These are phyloP conservation scores for Gossypium longicalyx DNA, from an alignment of 345 rosid species.

Conservation along the genomic window DNA sequence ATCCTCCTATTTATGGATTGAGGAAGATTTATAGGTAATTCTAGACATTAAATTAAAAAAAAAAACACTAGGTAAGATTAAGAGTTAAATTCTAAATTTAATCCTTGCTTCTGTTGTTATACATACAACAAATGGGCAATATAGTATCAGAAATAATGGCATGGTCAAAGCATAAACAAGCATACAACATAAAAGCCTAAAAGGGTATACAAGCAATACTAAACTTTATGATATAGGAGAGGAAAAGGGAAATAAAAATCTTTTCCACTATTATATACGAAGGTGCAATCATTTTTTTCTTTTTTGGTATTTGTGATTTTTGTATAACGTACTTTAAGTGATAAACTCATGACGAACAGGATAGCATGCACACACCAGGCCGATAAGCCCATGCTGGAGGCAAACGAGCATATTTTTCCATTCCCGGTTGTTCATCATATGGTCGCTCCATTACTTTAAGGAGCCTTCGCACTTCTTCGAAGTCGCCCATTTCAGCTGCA, in stretches of 20 bases:
- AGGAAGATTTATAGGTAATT: too few species aligned
- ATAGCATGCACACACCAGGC: conserved; percentile 97
- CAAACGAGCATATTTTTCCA: conserved; percentile 91
- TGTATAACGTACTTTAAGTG: background rate
- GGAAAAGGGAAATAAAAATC: background rate
- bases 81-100: too few species aligned
- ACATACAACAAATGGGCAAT: background rate
- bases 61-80: too few species aligned
- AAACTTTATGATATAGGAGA: background rate
- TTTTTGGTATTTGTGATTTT: background rate
- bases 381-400: conserved; percentile 99
- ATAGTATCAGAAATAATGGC: background rate
- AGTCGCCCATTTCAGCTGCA: conserved; percentile 86
- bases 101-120: too few species aligned
- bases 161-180: background rate
- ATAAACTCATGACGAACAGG: conserved; percentile 58
- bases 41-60: too few species aligned
- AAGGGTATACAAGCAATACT: background rate
- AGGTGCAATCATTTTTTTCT: background rate
- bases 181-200: background rate
- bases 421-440: conserved; percentile 82
- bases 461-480: conserved; percentile 69
- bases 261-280: background rate
- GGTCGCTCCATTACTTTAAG: conserved; percentile 76
- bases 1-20: too few species aligned